phyloP scores from a whole-genome alignment of 768 basidiomycete species.

The Tubosaeta sp. region DNA sequence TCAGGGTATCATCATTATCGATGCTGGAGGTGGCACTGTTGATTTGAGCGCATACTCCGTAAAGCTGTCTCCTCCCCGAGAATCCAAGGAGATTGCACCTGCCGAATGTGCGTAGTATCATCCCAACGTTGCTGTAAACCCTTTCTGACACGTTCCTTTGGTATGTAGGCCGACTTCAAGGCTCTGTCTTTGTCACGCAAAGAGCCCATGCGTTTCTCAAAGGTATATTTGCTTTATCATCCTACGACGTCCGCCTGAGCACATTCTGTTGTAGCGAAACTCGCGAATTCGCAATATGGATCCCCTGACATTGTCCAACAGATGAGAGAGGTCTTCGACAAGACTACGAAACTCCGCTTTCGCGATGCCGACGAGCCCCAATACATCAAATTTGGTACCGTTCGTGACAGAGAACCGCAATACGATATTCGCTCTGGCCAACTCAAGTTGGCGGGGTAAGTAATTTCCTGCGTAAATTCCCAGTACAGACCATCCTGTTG shows the following conservation, averaged over 20 bases:
- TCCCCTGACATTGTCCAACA: slow-evolving; percentile 28
- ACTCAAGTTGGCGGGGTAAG: slow-evolving; percentile 36
- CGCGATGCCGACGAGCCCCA: slow-evolving; percentile 31
- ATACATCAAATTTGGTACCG: slow-evolving; percentile 39
- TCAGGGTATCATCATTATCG: slow-evolving; percentile 40
- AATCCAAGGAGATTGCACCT: slow-evolving; percentile 33
- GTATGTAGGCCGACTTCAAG: slow-evolving; percentile 33
- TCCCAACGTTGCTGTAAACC: not conserved
- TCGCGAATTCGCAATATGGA: slow-evolving; percentile 28
- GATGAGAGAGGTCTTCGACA: slow-evolving; percentile 35
- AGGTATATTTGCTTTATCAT: slow-evolving; percentile 12
- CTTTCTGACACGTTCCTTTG: not conserved
- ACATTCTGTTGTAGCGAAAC: slow-evolving; percentile 18
- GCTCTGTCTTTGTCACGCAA: slow-evolving; percentile 34
- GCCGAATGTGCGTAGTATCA: slow-evolving; percentile 21
- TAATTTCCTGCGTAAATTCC: too few relatives aligned
- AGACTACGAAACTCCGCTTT: slow-evolving; percentile 37
- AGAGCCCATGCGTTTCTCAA: slow-evolving; percentile 26
- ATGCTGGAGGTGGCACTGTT: slow-evolving; percentile 34
- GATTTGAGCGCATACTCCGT: slow-evolving; percentile 23
- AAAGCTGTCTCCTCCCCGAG: slow-evolving; percentile 13
- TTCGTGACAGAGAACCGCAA: slow-evolving; percentile 31
- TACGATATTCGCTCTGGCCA: slow-evolving; percentile 34
- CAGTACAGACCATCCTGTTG: slow-evolving; percentile 4
- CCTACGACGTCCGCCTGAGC: not conserved